phyloP scores from a whole-genome alignment of 768 basidiomycete species.

The Tulasnella sp. region DNA sequence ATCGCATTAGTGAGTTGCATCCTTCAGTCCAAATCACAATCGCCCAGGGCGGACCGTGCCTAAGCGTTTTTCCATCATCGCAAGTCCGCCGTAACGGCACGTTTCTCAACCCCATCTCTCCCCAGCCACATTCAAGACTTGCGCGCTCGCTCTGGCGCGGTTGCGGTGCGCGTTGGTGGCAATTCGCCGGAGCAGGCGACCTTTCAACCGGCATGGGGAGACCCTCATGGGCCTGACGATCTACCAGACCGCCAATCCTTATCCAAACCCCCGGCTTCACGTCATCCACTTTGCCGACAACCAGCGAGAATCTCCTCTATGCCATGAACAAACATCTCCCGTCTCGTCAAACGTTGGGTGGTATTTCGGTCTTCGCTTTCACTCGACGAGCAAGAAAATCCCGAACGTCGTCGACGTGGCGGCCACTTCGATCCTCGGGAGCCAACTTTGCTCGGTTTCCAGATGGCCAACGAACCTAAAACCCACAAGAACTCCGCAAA shows the following conservation, averaged over 20 bases:
- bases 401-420: background rate
- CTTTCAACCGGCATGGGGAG: slow-evolving; percentile 50
- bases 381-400: background rate
- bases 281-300: slow-evolving; percentile 49
- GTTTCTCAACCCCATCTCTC: slow-evolving; percentile 61
- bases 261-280: slow-evolving; percentile 46
- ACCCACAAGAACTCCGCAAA: slow-evolving; percentile 46
- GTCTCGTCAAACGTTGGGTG: slow-evolving; percentile 43
- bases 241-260: slow-evolving; percentile 50
- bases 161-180: slow-evolving; percentile 72
- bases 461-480: slow-evolving; percentile 71
- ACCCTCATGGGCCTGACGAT: slow-evolving; percentile 55
- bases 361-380: slow-evolving; percentile 47
- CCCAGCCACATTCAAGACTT: slow-evolving; percentile 80
- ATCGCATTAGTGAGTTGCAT: slow-evolving; percentile 59
- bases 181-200: slow-evolving; percentile 75
- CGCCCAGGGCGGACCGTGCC: slow-evolving; percentile 44
- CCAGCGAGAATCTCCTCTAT: slow-evolving; percentile 48
- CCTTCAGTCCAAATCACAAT: slow-evolving; percentile 6
- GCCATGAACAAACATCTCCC: slow-evolving; percentile 45
- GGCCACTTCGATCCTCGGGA: slow-evolving; percentile 18
- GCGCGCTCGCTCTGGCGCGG: slow-evolving; percentile 60
- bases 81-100: slow-evolving; percentile 55
- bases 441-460: slow-evolving; percentile 42
- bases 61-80: slow-evolving; percentile 10